phyloP scores from a whole-genome alignment of 2,329 filamentous ascomycete genomes.

The Tolypocladium tropicale region DNA sequence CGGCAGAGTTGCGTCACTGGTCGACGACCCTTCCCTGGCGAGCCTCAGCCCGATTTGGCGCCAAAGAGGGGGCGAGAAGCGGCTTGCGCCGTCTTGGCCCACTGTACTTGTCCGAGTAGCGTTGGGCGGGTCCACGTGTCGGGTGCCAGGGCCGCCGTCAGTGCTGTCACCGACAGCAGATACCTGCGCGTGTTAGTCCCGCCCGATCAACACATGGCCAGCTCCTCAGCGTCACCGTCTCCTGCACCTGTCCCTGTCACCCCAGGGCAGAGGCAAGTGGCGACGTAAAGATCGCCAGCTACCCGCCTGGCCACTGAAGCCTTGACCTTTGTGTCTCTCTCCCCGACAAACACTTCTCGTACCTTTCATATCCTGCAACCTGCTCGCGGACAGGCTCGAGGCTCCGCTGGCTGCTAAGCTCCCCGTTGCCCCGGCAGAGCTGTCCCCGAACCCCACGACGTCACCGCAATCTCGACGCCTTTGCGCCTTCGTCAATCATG shows the following conservation, averaged over 20 bases:
- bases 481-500: conserved; percentile 10
- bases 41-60: neutral
- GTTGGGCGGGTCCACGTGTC: neutral
- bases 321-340: neutral
- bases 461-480: neutral
- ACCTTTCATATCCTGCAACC: neutral
- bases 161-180: neutral
- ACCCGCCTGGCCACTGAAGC: neutral
- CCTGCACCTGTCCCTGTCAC: neutral
- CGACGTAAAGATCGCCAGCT: neutral
- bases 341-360: neutral
- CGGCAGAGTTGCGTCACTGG: neutral
- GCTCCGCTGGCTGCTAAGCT: neutral
- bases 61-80: neutral
- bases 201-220: neutral
- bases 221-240: neutral
- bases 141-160: neutral
- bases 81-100: neutral
- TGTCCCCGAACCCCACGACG: neutral
- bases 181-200: neutral
- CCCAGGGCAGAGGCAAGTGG: conserved; percentile 4
- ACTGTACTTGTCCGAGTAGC: neutral
- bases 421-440: neutral
- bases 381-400: neutral
- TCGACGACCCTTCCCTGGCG: neutral